Percentiles rank a stretch among this genome's conserved stretches.
Conservation (phyloP, 345 rosid species). For the Excoecaria agallocha region DNA sequence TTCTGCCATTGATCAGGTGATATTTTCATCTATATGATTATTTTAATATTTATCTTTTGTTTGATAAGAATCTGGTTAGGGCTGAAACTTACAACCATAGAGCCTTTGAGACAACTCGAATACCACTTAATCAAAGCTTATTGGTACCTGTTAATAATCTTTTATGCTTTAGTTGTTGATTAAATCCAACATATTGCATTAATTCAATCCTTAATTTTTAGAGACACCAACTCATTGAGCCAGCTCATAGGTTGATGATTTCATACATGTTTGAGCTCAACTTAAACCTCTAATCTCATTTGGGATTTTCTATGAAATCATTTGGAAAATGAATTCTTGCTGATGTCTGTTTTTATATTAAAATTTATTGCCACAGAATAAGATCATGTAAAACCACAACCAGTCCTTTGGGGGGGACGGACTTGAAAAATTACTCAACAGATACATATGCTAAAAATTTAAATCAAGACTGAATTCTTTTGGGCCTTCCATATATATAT, state of each 20-base stretch:
- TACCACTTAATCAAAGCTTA: not conserved
- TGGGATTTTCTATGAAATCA: not conserved
- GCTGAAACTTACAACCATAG: not conserved
- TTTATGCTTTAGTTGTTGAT: not conserved
- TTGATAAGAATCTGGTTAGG: not conserved
- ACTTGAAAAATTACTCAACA: too few relatives aligned
- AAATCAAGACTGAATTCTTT: too few relatives aligned
- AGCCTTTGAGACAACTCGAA: not conserved
- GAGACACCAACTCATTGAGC: not conserved
- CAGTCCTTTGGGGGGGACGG: too few relatives aligned
- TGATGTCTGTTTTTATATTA: not conserved
- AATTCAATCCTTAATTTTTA: not conserved
- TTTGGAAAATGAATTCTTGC: not conserved
- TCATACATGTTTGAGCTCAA: not conserved
- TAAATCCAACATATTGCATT: not conserved
- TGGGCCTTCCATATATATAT: too few relatives aligned
- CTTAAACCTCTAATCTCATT: not conserved
- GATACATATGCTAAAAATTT: too few relatives aligned
- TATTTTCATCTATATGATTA: conserved; percentile 15
- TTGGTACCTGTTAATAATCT: not conserved
- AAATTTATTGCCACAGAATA: not conserved
- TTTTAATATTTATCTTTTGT: not conserved
- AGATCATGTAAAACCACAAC: not conserved
- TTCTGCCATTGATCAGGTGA: conserved; percentile 92
- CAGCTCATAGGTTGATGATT: not conserved